Percentiles rank a stretch among this genome's conserved stretches.
Conservation (phyloP, 441 rosid genomes). For the Aleurites moluccanus region DNA sequence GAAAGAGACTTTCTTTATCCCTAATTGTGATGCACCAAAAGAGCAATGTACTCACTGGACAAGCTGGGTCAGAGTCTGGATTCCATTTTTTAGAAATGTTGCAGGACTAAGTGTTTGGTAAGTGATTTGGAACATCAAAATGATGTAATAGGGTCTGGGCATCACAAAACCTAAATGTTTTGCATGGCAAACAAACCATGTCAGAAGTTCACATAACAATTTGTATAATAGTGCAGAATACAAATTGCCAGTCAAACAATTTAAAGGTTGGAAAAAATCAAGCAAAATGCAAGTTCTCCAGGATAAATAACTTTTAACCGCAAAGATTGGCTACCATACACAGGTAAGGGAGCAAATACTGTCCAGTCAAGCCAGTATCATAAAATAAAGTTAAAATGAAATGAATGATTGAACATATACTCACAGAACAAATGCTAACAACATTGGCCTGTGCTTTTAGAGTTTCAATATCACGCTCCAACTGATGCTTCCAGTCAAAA, state of each 20-base stretch:
- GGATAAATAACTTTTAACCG: background rate
- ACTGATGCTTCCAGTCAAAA: slow-evolving; percentile 92
- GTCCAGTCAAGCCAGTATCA: background rate
- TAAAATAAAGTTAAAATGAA: background rate
- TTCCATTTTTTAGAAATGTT: too few species aligned
- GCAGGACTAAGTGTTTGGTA: too few species aligned
- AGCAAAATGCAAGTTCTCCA: background rate
- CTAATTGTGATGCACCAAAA: too few species aligned
- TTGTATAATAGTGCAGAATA: background rate
- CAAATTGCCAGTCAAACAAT: background rate
- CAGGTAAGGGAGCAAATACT: background rate
- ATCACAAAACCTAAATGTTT: too few species aligned
- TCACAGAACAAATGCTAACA: slow-evolving; percentile 64
- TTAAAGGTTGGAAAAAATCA: background rate
- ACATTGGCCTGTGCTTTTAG: slow-evolving; percentile 83
- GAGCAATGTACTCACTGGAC: too few species aligned
- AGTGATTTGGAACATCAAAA: too few species aligned
- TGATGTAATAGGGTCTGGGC: too few species aligned
- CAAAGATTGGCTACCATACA: background rate
- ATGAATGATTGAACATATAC: slow-evolving; percentile 28
- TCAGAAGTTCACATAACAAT: background rate
- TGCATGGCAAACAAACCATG: background rate
- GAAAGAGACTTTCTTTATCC: too few species aligned
- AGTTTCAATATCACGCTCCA: slow-evolving; percentile 91
- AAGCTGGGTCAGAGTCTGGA: too few species aligned